phyloP scores from a whole-genome alignment of 495 filamentous ascomycete species.

The Lasiosphaeriaceae sp. region DNA sequence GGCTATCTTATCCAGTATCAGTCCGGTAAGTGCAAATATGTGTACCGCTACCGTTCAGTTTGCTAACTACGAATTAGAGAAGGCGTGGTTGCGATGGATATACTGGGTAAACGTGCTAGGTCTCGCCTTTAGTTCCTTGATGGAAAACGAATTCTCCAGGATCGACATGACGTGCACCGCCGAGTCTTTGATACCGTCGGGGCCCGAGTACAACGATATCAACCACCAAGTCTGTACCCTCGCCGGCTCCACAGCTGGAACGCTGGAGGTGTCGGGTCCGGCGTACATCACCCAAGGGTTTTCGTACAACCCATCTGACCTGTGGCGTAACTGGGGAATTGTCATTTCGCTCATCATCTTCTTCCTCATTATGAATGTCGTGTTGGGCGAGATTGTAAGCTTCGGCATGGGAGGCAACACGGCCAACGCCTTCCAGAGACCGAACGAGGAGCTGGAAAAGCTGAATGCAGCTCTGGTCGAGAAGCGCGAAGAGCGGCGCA shows the following conservation, averaged over 20 bases:
- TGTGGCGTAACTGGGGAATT: conserved; percentile 78
- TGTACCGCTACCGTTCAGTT: too few relatives aligned
- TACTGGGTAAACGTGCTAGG: conserved; percentile 78
- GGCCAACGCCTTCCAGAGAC: conserved; percentile 67
- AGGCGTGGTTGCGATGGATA: conserved; percentile 77
- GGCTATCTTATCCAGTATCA: conserved; percentile 79
- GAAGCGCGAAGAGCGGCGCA: conserved; percentile 54
- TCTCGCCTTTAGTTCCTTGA: conserved; percentile 67
- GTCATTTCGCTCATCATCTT: conserved; percentile 62
- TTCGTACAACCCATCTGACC: conserved; percentile 54
- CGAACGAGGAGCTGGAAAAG: conserved; percentile 63
- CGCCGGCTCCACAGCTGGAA: conserved; percentile 61
- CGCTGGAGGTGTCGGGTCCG: conserved; percentile 51
- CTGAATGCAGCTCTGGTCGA: conserved; percentile 62
- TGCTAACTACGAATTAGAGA: conserved; percentile 28
- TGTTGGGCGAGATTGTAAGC: conserved; percentile 71
- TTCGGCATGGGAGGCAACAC: conserved; percentile 76
- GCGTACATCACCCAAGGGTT: conserved; percentile 62
- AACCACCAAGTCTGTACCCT: conserved; percentile 73
- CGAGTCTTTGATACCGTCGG: conserved; percentile 62
- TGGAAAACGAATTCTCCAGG: conserved; percentile 76
- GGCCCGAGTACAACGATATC: conserved; percentile 60
- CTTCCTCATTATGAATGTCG: conserved; percentile 65
- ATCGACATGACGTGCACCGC: conserved; percentile 60
- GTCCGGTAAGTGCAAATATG: conserved; percentile 14